Evolutionary conservation across 352 stramenopile genomes (phyloP).

Genomic region (Globisporangium uncinulatum): DNA sequence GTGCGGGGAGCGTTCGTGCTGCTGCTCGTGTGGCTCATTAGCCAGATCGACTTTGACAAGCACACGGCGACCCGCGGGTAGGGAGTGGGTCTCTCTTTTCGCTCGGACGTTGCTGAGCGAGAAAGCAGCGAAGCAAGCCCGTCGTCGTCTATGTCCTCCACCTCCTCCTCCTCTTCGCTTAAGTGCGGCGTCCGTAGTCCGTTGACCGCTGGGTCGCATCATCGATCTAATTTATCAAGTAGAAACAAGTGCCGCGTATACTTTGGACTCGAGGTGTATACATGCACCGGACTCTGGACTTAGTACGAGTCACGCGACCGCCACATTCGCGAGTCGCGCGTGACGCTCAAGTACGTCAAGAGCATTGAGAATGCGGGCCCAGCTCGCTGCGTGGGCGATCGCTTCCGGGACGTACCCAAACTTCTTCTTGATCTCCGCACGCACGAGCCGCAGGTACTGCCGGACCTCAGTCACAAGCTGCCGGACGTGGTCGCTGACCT

Average conservation of each 20-base stretch:
- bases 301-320: not conserved
- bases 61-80: not conserved
- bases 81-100: no score
- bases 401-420: slow-evolving; percentile 78
- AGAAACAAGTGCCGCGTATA: not conserved
- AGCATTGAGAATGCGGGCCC: slow-evolving; percentile 50
- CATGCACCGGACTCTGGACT: no score
- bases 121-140: no score
- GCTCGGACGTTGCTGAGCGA: no score
- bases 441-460: slow-evolving; percentile 63
- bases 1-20: slow-evolving; percentile 27
- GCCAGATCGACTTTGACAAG: slow-evolving; percentile 18
- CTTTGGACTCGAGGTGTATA: no score
- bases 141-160: no score
- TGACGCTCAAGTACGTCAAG: slow-evolving; percentile 37
- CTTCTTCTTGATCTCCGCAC: slow-evolving; percentile 70
- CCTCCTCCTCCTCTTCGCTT: no score
- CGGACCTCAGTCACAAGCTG: slow-evolving; percentile 51
- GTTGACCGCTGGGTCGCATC: no score
- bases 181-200: not conserved
- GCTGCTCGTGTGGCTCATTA: slow-evolving; percentile 31
- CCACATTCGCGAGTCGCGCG: slow-evolving; percentile 3
- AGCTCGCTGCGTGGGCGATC: slow-evolving; percentile 58
- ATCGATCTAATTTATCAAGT: slow-evolving; percentile 5
- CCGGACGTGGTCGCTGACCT: slow-evolving; percentile 42